These are phyloP conservation scores for Kwoniella newhampshirensis DNA, from an alignment of 768 basidiomycete species.

Conservation along the genomic window DNA sequence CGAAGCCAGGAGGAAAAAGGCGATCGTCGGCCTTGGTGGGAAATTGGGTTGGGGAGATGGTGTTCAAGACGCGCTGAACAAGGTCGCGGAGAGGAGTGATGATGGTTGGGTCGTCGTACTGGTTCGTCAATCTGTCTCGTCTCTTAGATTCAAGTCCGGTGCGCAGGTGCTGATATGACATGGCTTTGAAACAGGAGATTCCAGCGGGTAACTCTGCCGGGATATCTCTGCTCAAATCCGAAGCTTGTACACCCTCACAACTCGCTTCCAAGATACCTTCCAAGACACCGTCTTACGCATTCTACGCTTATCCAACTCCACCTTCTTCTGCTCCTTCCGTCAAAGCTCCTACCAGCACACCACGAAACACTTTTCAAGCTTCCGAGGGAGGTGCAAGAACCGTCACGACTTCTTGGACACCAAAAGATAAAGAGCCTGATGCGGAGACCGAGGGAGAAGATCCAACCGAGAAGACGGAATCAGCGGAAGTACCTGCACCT, in stretches of 20 bases:
- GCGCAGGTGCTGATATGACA: no score
- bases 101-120: constrained; percentile 64
- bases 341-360: constrained; percentile 3
- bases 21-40: constrained; percentile 56
- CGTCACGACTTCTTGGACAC: constrained; percentile 18
- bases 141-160: no score
- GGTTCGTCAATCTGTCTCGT: constrained; percentile 57
- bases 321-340: constrained; percentile 23
- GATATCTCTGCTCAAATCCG: constrained; percentile 30
- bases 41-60: constrained; percentile 69
- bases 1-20: constrained; percentile 33
- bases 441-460: not conserved
- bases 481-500: not conserved
- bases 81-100: constrained; percentile 58
- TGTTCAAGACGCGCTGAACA: constrained; percentile 64
- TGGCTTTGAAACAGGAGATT: constrained; percentile 47
- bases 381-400: constrained; percentile 35
- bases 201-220: constrained; percentile 23
- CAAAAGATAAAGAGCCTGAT: constrained; percentile 5
- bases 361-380: constrained; percentile 42
- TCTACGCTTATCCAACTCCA: constrained; percentile 51
- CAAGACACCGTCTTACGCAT: constrained; percentile 48
- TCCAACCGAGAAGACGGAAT: not conserved
- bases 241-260: constrained; percentile 39
- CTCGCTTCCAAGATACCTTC: constrained; percentile 39